Evolutionary conservation across 2,329 filamentous ascomycete genomes (phyloP), one percentile per base, ranked within the genome.

Genomic region (Diaporthe sp.): DNA sequence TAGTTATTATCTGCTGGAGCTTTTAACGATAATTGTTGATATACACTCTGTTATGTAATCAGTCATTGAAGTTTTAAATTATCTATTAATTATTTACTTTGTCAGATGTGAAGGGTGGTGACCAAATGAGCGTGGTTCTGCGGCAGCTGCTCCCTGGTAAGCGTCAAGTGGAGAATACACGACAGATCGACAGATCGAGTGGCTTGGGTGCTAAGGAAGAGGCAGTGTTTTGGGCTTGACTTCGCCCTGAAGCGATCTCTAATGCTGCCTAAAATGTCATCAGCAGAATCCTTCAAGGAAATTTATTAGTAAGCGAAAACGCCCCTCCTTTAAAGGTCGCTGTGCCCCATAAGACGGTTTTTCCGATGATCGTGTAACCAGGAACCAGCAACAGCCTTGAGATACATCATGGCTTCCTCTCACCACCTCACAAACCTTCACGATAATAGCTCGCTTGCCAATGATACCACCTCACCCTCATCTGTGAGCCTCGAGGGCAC

Each of bases 341-440:
- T 31, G 25, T 46, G 60, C 4, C 60, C 39, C 42, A 13, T 17
- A 31, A 46, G 60, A 65, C 8, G 9, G 34, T 46, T 46, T 25
- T 22, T 65, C n/a, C 39, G 60, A 65, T 46, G n/a, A 31, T 46
- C 17, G 42, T 65, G 42, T 46, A 25, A 31, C 61, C n/a, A 65
- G 61, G 61, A n/a, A 49, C 61, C 28, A 65, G 10, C 17, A n/a
- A 65, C 39, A 49, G n/a, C n/a, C n/a, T n/a, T n/a, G n/a, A n/a
- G 34, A 61, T 39, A 42, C 42, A 49, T 34, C 42, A 65, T 65
- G 42, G 61, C 61, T 49, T 65, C 61, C 42, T 46, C 42, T 46
- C 17, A 65, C 10, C 42, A 49, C 61, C 10, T 65, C 19, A 49
- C 22, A 49, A 65, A 49, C 4, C 42, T 65, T 10, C 61, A 49